Base-by-base conservation (phyloP, 2,329 filamentous ascomycete species). In the Penicillium concentricum region DNA sequence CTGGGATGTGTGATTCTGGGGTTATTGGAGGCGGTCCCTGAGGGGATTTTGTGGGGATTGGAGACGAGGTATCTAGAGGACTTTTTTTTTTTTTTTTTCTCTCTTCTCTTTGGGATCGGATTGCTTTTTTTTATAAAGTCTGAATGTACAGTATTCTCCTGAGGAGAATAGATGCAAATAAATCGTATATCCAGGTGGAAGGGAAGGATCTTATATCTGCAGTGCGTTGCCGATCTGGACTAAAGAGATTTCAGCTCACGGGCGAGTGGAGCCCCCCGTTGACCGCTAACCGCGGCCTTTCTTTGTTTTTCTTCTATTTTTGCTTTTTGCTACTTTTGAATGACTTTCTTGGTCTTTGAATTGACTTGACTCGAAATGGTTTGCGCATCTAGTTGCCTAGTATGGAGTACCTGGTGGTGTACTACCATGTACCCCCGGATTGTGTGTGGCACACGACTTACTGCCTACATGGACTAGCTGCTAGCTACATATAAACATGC, bases 41-140 rank as follows among this genome's bases (percentile, higher is more conserved):
- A 24, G 52, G 52, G 45, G 52, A 51, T 28, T 54, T 42, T 55
- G 52, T 41, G 52, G 52, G 51, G 51, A 48, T 20, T 13, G 28
- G 18, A 32, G 15, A 45, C 22, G 15, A 34, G 15, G 9, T n/a
- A n/a, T 35, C 15, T 43, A 35, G 24, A 34, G 9, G 28, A 22
- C 20, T 35, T 24, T 22, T 32, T 12, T 45, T 32, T 32, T 2
- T 43, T 4, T 20, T 8, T 48, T 42, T 41, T 28, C 28, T 28
- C 9, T 48, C 51, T 41, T 28, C 28, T 28, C 9, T 41, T 22
- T 9, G n/a, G 12, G 8, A 6, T 39, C 30, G 28, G 28, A 34
- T 18, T 39, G 10, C 10, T 15, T 18, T 32, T 2, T 37, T 50
- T 10, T 20, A 42, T 49, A 38, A 20, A 16, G 5, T 7, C 16